phyloP scores from a whole-genome alignment of 805 yeast genomes.

The Kodamaea nitidulidarum region DNA sequence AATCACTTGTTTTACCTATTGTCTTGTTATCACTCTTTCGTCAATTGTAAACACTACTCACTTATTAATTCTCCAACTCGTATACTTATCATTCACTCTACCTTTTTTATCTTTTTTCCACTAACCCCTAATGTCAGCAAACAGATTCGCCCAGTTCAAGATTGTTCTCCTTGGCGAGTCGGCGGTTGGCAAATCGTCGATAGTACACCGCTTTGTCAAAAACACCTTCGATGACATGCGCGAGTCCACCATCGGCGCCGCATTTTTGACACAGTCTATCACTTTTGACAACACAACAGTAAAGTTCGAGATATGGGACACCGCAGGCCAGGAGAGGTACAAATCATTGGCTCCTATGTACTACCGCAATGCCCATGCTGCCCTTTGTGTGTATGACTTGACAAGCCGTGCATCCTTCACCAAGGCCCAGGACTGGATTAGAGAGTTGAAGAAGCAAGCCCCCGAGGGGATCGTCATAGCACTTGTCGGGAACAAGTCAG shows the following conservation, averaged over 20 bases:
- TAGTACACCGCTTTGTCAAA: constrained; percentile 67
- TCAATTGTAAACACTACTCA: too few relatives aligned
- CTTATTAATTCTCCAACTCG: too few relatives aligned
- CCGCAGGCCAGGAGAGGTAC: constrained; percentile 82
- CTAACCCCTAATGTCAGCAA: constrained; percentile 3
- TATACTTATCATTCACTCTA: too few relatives aligned
- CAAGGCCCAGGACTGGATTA: constrained; percentile 74
- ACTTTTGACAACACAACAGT: constrained; percentile 53
- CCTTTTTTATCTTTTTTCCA: background rate
- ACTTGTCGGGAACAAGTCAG: constrained; percentile 75
- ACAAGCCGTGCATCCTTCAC: constrained; percentile 63
- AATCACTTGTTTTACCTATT: too few relatives aligned
- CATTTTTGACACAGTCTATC: constrained; percentile 68
- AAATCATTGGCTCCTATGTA: constrained; percentile 79
- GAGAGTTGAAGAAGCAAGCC: constrained; percentile 80
- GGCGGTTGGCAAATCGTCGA: constrained; percentile 75
- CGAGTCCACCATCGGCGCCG: constrained; percentile 84
- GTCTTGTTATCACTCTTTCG: too few relatives aligned
- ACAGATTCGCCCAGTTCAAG: constrained; percentile 51
- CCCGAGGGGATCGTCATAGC: constrained; percentile 70
- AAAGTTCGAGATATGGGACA: constrained; percentile 81
- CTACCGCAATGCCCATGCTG: constrained; percentile 76
- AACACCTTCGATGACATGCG: constrained; percentile 68
- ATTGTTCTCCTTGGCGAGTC: constrained; percentile 77
- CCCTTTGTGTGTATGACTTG: constrained; percentile 73